Base-by-base conservation (phyloP, 2,329 filamentous ascomycete species). In the Raffaelea ambrosiae region DNA sequence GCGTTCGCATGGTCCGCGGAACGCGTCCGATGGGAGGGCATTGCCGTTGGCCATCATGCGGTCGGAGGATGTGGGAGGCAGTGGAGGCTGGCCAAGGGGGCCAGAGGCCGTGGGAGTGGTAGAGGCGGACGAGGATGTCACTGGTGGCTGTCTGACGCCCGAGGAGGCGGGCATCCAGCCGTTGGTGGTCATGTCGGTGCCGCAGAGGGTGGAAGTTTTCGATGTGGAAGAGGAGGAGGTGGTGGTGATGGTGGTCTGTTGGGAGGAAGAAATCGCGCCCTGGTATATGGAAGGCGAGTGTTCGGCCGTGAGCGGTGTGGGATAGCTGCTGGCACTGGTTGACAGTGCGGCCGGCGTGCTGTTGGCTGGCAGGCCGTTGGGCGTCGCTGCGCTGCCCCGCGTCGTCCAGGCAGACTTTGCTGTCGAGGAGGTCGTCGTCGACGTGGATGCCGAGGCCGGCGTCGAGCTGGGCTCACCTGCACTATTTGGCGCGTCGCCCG, bases 401-500 rank as follows among this genome's bases (percentile, higher is more conserved):
- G n/a, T n/a, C n/a, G n/a, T n/a, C n/a, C n/a, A n/a, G n/a, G n/a
- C n/a, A n/a, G n/a, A n/a, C n/a, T n/a, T n/a, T n/a, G n/a, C n/a
- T n/a, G n/a, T n/a, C n/a, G n/a, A n/a, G n/a, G n/a, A 49, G 16
- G 49, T 35, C 8, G 49, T 45, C 18, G 46, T 50, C 18, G 44
- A 46, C 31, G 40, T 23, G 18, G 26, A 36, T 29, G 43, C 14
- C 13, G 26, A n/a, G 19, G 42, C 3, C 26, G 29, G 31, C 31
- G 3, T 13, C 26, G 22, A 38, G 13, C 22, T 10, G 14, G 26
- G 18, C 4, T 4, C 22, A 44, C 18, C 23, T 16, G 40, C 19
- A 13, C 26, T 63, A 62, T 67, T 63, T 64, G 69, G 54, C 69
- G 62, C 65, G 59, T 89, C 84, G 63, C 79, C 79, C 56, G 76